Evolutionary conservation across 164 flowering plant species (phyloP), one percentile per base, ranked within the genome.

Genomic region (Annona squamosa): DNA sequence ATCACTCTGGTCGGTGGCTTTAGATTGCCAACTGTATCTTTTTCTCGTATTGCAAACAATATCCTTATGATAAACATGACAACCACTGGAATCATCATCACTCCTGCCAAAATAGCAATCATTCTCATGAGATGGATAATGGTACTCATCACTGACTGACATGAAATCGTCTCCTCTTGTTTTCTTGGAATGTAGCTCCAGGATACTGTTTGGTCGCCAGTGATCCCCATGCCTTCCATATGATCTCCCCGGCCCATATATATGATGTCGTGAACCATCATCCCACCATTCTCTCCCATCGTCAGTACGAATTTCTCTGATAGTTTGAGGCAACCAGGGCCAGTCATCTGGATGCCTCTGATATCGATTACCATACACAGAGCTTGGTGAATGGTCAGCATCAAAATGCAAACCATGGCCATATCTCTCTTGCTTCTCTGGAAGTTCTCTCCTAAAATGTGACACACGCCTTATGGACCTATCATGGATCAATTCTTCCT

Each of bases 391-490:
- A 63, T 66, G 47, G 69, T 72, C 70, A 44, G 73, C 52, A 75
- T 69, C 76, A 48, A 69, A 63, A 66, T 61, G 26, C 69, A 80
- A 73, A 69, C 74, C 42, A 9, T 18, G 61, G 43, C 19, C 43
- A 74, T 78, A 65, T 77, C 78, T 76, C 63, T 65, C 77, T 78
- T 80, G 78, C 68, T 81, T 75, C 18, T 68, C 65, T 73, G 77
- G 72, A 46, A 57, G 69, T 75, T 80, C 81, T 75, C 84, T 79
- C 59, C 71, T 68, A 72, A 2, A 6, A 61, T n/a, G 62, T 37
- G 76, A 73, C 2, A 74, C 46, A 73, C 64, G 64, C 41, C 78
- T 75, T 42, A 71, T 81, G 75, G 74, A 77, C 45, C 64, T 74
- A 19, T 71, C 76, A 42, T 41, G 65, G 46, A 56, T 73, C 42